phyloP scores from a whole-genome alignment of 2,329 filamentous ascomycete species.

The Fusarium ambrosium region DNA sequence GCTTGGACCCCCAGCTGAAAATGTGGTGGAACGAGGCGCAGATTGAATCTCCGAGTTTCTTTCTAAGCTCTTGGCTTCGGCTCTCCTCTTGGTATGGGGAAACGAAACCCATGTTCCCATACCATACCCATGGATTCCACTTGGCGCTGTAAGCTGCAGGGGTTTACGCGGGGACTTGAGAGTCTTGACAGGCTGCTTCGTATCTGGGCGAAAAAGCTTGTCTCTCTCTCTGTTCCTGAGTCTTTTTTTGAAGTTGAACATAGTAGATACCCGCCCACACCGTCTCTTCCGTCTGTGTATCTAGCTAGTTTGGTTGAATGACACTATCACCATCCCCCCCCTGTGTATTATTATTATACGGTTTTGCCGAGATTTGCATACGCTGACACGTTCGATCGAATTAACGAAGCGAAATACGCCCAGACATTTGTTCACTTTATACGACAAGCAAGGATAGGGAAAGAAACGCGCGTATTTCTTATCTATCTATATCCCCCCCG shows the following conservation, averaged over 20 bases:
- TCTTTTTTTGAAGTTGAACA: background rate
- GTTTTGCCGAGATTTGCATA: slow-evolving; percentile 3
- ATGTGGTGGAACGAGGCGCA: background rate
- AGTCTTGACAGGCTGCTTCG: background rate
- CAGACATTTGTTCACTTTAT: background rate
- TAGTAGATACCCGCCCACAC: background rate
- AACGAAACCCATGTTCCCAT: background rate
- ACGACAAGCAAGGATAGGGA: background rate
- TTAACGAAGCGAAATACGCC: background rate
- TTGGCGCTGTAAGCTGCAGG: slow-evolving; percentile 4
- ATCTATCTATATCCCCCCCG: background rate
- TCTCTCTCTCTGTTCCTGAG: background rate
- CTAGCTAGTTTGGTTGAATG: background rate
- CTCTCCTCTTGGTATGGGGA: background rate
- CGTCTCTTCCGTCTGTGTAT: background rate
- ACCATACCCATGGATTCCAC: background rate
- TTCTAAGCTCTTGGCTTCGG: background rate
- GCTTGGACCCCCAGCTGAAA: slow-evolving; percentile 1
- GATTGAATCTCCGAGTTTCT: background rate
- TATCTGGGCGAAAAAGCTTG: slow-evolving; percentile 22
- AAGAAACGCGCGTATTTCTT: background rate
- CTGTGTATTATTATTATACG: background rate
- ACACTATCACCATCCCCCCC: background rate
- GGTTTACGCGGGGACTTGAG: background rate
- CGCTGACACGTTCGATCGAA: background rate